These are phyloP conservation scores for Miscanthus sacchariflorus DNA, from an alignment of 202 grass and related monocot genomes.

Conservation along the genomic window DNA sequence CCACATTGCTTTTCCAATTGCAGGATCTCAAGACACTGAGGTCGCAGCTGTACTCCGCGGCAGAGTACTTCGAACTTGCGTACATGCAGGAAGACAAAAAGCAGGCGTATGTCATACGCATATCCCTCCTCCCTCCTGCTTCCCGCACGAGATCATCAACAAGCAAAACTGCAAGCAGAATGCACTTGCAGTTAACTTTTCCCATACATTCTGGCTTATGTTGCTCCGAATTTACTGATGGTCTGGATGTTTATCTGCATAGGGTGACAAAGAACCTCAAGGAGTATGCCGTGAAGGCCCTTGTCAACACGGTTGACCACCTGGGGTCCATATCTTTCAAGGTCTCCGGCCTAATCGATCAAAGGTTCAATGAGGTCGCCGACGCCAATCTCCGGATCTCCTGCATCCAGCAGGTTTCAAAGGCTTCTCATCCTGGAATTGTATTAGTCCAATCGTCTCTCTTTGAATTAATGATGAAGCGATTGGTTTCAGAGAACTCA, in stretches of 20 bases:
- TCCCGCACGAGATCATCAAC: background rate
- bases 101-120: conserved; percentile 53
- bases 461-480: too few species aligned
- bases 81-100: conserved; percentile 72
- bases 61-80: conserved; percentile 90
- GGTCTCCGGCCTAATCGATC: conserved; percentile 68
- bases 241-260: background rate
- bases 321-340: conserved; percentile 94
- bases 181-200: conserved; percentile 13
- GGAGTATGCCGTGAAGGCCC: conserved; percentile 84
- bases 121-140: background rate
- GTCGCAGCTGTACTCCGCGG: conserved; percentile 87
- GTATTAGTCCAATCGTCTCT: background rate
- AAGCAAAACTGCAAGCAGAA: conserved; percentile 13
- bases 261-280: conserved; percentile 83
- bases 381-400: conserved; percentile 58
- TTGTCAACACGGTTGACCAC: conserved; percentile 95
- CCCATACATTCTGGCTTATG: background rate
- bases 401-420: conserved; percentile 75
- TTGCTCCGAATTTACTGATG: background rate
- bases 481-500: conserved; percentile 68
- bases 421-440: conserved; percentile 18
- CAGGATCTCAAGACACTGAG: conserved; percentile 90
- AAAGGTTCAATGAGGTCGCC: conserved; percentile 59
- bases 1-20: conserved; percentile 10